Percentiles rank a stretch among this genome's conserved stretches.
phyloP scores from a whole-genome alignment of 108 stramenopile species.

The Mayamaea pseudoterrestris region DNA sequence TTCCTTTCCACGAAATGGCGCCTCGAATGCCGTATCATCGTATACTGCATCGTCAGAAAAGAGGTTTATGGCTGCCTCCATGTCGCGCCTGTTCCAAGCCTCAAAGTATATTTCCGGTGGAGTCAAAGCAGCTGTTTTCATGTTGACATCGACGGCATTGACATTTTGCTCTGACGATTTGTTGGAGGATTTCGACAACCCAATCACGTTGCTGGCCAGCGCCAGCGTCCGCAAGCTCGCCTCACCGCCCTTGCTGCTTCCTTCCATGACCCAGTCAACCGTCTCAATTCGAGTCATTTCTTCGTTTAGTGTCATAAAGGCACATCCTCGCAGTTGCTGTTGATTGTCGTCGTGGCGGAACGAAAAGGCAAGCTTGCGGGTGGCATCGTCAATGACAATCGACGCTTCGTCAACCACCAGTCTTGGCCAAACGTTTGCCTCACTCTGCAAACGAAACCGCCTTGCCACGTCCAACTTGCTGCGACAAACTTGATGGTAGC shows the following conservation, averaged over 20 bases:
- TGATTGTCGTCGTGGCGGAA: too few relatives aligned
- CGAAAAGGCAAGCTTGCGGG: too few relatives aligned
- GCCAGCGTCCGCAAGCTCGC: conserved; percentile 13
- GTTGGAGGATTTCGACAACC: too few relatives aligned
- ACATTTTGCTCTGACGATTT: too few relatives aligned
- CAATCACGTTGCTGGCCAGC: conserved; percentile 11
- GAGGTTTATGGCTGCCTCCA: conserved; percentile 30
- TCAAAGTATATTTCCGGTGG: conserved; percentile 41
- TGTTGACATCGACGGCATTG: too few relatives aligned
- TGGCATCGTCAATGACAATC: too few relatives aligned
- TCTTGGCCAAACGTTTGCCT: too few relatives aligned
- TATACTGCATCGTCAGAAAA: conserved; percentile 57
- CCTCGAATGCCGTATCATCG: conserved; percentile 38
- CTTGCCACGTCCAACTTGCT: too few relatives aligned
- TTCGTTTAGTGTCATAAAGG: conserved; percentile 2
- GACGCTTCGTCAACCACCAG: too few relatives aligned
- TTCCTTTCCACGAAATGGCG: conserved; percentile 36
- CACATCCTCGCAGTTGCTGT: conserved; percentile 5
- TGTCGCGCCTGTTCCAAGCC: conserved; percentile 75
- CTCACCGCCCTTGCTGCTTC: conserved; percentile 13
- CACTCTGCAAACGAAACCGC: too few relatives aligned
- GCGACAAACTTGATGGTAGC: too few relatives aligned
- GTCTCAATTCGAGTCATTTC: not conserved
- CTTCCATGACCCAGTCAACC: conserved; percentile 3
- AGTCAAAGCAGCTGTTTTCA: too few relatives aligned